phyloP scores from a whole-genome alignment of 192 early-diverging fungal species.

The Paraglomus brasilianum region DNA sequence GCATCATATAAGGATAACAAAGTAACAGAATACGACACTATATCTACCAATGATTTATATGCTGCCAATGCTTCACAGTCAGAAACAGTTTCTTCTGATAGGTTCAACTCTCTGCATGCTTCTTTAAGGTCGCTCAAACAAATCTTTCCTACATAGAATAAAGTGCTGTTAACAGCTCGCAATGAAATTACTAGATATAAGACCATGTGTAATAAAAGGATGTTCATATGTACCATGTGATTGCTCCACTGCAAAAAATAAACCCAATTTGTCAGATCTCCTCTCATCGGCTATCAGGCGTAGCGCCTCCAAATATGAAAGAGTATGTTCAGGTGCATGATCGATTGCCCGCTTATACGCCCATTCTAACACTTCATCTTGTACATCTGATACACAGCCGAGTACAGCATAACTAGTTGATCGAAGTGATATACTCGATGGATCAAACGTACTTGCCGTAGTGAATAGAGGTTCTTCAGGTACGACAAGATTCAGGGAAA shows the following conservation, averaged over 20 bases:
- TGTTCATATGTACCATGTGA: conserved; percentile 5
- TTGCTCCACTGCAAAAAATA: neutral
- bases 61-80: neutral
- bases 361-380: conserved; percentile 2
- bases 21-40: neutral
- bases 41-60: conserved; percentile 9
- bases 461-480: neutral
- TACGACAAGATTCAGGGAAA: no score
- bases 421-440: neutral
- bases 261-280: neutral
- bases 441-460: neutral
- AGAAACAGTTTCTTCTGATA: neutral
- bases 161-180: neutral
- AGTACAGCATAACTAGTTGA: neutral
- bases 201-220: neutral
- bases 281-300: conserved; percentile 1
- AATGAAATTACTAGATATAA: neutral
- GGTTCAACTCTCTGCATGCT: neutral
- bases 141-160: neutral
- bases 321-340: neutral
- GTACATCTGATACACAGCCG: conserved; percentile 18
- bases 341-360: neutral
- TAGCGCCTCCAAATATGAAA: conserved; percentile 21
- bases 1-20: neutral
- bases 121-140: neutral